Conservation (phyloP, 352 stramenopile species). For the Sclerospora graminicola region DNA sequence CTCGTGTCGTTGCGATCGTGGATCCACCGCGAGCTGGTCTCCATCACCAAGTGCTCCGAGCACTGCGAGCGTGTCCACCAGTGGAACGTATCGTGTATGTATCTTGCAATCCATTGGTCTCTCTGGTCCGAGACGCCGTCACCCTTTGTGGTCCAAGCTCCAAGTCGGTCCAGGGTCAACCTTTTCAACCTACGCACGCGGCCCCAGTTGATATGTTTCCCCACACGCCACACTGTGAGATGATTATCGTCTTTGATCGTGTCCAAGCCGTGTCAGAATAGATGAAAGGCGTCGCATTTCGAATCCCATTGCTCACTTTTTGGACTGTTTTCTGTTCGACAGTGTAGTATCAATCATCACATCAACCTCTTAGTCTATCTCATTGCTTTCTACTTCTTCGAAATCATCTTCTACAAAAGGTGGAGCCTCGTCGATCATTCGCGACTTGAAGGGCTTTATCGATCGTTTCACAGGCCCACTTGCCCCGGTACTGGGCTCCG, state of each 20-base stretch:
- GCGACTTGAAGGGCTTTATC: constrained; percentile 73
- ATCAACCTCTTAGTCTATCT: constrained; percentile 7
- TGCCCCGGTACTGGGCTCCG: constrained; percentile 5
- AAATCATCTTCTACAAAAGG: constrained; percentile 56
- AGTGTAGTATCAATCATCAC: too few species aligned
- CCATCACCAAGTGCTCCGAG: constrained; percentile 85
- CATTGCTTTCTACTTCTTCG: constrained; percentile 37
- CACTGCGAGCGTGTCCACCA: constrained; percentile 66
- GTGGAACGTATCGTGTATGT: constrained; percentile 95
- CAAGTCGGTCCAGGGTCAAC: constrained; percentile 85
- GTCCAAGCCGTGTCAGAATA: constrained; percentile 24
- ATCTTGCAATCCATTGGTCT: constrained; percentile 96
- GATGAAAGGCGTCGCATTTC: not conserved
- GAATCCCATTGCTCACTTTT: too few species aligned
- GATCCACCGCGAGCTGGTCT: constrained; percentile 94
- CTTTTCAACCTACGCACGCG: constrained; percentile 88
- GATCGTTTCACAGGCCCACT: constrained; percentile 30
- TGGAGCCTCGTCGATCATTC: constrained; percentile 58
- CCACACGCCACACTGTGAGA: constrained; percentile 96
- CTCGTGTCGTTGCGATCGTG: constrained; percentile 91
- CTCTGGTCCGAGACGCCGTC: constrained; percentile 82
- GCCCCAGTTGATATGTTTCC: constrained; percentile 99
- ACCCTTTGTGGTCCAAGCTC: constrained; percentile 90
- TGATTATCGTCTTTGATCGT: constrained; percentile 97
- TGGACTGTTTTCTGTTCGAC: too few species aligned